phyloP scores from a whole-genome alignment of 257 asterid genomes.

The Leonotis leonurus region DNA sequence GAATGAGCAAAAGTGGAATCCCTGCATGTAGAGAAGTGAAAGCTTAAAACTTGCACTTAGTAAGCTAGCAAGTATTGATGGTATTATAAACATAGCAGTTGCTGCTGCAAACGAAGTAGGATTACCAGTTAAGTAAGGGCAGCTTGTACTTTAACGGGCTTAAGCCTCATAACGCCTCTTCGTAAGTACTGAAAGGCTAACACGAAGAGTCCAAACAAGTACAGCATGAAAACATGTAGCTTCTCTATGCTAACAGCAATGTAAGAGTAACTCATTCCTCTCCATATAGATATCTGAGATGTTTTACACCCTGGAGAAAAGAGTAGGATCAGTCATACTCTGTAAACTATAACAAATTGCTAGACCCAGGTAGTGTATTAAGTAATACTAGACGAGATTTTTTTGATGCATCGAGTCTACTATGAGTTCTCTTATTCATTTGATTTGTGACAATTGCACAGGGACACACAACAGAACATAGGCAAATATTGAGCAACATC shows the following conservation, averaged over 20 bases:
- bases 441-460: background rate
- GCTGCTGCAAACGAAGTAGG: background rate
- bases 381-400: background rate
- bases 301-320: conserved; percentile 39
- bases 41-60: too few relatives aligned
- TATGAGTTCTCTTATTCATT: background rate
- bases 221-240: conserved; percentile 39
- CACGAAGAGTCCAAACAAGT: conserved; percentile 50
- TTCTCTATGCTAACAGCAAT: conserved; percentile 36
- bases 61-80: background rate
- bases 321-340: background rate
- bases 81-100: background rate
- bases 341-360: too few relatives aligned
- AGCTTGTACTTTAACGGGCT: conserved; percentile 63
- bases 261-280: conserved; percentile 39
- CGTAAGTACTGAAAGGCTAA: conserved; percentile 40
- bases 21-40: too few relatives aligned
- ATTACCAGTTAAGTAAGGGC: conserved; percentile 57
- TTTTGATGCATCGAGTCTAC: background rate
- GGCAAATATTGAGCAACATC: background rate
- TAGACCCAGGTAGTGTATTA: background rate
- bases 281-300: conserved; percentile 31
- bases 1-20: background rate
- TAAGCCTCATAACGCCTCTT: conserved; percentile 48
- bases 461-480: background rate